These are phyloP conservation scores for Austroboletus niveus DNA, from an alignment of 1,284 basidiomycete species.

Conservation along the genomic window DNA sequence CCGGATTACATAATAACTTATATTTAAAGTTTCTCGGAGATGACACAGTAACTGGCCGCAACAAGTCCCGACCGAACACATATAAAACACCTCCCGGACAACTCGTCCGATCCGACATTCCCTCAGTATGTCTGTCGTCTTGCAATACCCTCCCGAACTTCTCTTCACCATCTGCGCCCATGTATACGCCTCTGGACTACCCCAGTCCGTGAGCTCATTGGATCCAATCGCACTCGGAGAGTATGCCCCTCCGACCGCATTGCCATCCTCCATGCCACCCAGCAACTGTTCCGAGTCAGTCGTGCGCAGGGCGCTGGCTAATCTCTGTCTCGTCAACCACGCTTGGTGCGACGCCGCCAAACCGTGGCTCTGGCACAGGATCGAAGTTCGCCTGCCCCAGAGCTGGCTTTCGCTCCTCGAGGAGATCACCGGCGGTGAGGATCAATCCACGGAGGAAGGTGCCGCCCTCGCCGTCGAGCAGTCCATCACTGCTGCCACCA, in stretches of 20 bases:
- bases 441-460: slow-evolving; percentile 45
- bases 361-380: slow-evolving; percentile 76
- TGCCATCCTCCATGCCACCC: slow-evolving; percentile 70
- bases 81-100: slow-evolving; percentile 23
- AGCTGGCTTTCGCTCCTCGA: slow-evolving; percentile 79
- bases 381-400: slow-evolving; percentile 75
- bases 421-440: slow-evolving; percentile 70
- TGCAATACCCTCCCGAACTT: slow-evolving; percentile 62
- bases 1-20: slow-evolving; percentile 28
- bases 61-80: slow-evolving; percentile 22
- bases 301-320: slow-evolving; percentile 60
- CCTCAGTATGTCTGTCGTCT: slow-evolving; percentile 24
- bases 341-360: slow-evolving; percentile 76
- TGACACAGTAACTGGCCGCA: background rate
- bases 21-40: background rate
- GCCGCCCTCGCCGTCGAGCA: slow-evolving; percentile 61
- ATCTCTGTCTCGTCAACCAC: slow-evolving; percentile 68
- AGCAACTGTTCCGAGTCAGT: slow-evolving; percentile 64
- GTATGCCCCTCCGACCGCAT: slow-evolving; percentile 51
- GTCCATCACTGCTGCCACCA: slow-evolving; percentile 61
- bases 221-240: slow-evolving; percentile 58
- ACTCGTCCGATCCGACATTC: background rate
- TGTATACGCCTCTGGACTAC: slow-evolving; percentile 60
- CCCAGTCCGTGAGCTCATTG: slow-evolving; percentile 54
- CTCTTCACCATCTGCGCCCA: slow-evolving; percentile 66